Evolutionary conservation across 495 filamentous ascomycete species (phyloP), one percentile per base, ranked within the genome.

Genomic region (Oidiodendron maius): DNA sequence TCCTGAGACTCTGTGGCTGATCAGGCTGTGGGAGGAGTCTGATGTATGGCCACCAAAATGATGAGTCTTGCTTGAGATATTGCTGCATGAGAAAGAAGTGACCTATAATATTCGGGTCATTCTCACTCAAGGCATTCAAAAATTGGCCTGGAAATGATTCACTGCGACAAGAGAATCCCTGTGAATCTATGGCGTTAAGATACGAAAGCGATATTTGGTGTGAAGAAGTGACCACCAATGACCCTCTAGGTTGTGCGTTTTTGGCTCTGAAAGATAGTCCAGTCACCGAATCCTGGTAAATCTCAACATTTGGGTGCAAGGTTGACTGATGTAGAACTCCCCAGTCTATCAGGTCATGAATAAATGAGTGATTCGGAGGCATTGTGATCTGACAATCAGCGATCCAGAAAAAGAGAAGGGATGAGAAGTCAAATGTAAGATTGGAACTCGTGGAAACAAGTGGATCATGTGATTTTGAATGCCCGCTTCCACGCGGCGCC

Each of bases 11-110:
- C 50, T 74, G 64, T 1, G 67, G 60, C 2, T 72, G 68, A 26
- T 70, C 66, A 1, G 74, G 73, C 38, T 69, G 66, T n/a, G 74
- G 73, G 0, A 79, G 61, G 3, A 69, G 65, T 8, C 62, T 57
- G 44, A 77, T 75, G 50, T 79, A 79, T 11, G 67, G 63, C 56
- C 57, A 67, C 75, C 75, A 79, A 40, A 64, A 65, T 0, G 73
- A 77, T n/a, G 65, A 42, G 23, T 64, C 49, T 5, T 64, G 63
- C 38, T 67, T 60, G 20, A 79, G 65, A 53, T 55, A 60, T 50
- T 59, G 57, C 22, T 59, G 57, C n/a, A 59, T 38, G 2, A 59
- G 38, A 43, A 59, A 56, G 39, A 59, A 59, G 37, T 60, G 38
- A 4, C 57, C 49, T 28, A 59, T 55, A 13, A 59, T 48, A 30